These are phyloP conservation scores for Domatiomyces catenatus DNA, from an alignment of 2,329 filamentous ascomycete genomes.

Conservation along the genomic window DNA sequence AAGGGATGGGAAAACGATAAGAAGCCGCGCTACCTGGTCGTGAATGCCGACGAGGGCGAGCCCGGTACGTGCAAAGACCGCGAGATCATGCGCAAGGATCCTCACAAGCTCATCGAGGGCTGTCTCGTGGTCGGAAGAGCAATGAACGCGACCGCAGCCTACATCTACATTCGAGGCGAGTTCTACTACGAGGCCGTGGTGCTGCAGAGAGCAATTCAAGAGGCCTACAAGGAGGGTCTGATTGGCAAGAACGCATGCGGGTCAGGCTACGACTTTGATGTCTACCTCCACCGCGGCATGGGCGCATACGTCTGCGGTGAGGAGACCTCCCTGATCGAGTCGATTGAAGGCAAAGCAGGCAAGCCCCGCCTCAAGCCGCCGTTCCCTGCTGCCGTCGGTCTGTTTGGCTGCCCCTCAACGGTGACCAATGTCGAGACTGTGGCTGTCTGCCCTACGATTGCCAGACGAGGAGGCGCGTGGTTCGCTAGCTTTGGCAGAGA, in stretches of 20 bases:
- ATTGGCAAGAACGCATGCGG: constrained; percentile 98
- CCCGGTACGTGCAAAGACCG: constrained; percentile 98
- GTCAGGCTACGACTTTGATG: constrained; percentile 93
- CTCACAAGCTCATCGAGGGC: constrained; percentile 95
- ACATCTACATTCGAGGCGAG: constrained; percentile 98
- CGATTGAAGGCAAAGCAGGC: constrained; percentile 92
- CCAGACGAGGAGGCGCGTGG: constrained; percentile 80
- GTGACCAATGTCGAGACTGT: constrained; percentile 97
- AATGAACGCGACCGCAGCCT: constrained; percentile 97
- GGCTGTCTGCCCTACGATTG: constrained; percentile 88
- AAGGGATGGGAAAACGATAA: constrained; percentile 98
- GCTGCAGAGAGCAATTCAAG: constrained; percentile 88
- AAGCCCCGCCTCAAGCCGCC: constrained; percentile 98
- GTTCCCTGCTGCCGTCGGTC: constrained; percentile 90
- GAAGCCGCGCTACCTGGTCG: constrained; percentile 89
- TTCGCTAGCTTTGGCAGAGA: constrained; percentile 89
- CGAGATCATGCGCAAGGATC: constrained; percentile 99
- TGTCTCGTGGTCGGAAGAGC: constrained; percentile 89
- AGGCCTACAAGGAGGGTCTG: constrained; percentile 84
- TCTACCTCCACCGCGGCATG: constrained; percentile 90
- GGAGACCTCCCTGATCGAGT: constrained; percentile 96
- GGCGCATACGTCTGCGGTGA: constrained; percentile 97
- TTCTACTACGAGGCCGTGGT: constrained; percentile 93
- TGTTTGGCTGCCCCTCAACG: constrained; percentile 95
- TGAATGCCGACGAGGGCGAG: constrained; percentile 98